Conservation (phyloP, 352 stramenopile species). For the Globisporangium uncinulatum region DNA sequence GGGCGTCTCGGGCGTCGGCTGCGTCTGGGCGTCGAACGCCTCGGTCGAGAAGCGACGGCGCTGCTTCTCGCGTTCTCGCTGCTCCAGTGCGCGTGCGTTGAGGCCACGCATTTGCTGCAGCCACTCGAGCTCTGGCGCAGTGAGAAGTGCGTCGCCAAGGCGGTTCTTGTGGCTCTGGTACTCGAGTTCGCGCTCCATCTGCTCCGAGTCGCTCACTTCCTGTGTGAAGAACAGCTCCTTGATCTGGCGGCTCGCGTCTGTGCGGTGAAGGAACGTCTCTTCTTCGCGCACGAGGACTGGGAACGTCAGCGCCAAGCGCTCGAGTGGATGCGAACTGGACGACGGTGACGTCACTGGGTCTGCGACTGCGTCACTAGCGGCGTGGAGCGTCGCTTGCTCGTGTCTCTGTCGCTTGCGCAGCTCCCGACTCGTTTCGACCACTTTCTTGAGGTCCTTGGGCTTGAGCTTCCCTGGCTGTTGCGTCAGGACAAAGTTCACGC, state of each 20-base stretch:
- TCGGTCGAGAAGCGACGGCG: conserved; percentile 31
- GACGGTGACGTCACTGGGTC: not conserved
- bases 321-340: conserved; percentile 1
- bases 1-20: conserved; percentile 16
- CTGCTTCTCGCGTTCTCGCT: conserved; percentile 37
- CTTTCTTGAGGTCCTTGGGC: conserved; percentile 86
- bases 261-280: conserved; percentile 27
- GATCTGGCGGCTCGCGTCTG: conserved; percentile 41
- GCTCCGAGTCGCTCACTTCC: conserved; percentile 64
- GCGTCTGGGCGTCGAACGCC: conserved; percentile 26
- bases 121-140: conserved; percentile 30
- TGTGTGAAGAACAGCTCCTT: conserved; percentile 85
- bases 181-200: conserved; percentile 74
- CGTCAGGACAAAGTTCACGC: conserved; percentile 84
- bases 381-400: conserved; percentile 44
- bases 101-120: conserved; percentile 46
- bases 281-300: conserved; percentile 51
- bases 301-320: conserved; percentile 33
- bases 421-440: conserved; percentile 72
- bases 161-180: conserved; percentile 78
- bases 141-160: conserved; percentile 56
- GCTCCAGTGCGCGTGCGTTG: conserved; percentile 22
- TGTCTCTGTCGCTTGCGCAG: conserved; percentile 60
- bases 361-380: conserved; percentile 5
- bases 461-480: conserved; percentile 87